A percentile compares a stretch with the other conserved stretches of the same genome.
Evolutionary conservation across 2,329 filamentous ascomycete species (phyloP).

Genomic region (Nigrospora osmanthi): DNA sequence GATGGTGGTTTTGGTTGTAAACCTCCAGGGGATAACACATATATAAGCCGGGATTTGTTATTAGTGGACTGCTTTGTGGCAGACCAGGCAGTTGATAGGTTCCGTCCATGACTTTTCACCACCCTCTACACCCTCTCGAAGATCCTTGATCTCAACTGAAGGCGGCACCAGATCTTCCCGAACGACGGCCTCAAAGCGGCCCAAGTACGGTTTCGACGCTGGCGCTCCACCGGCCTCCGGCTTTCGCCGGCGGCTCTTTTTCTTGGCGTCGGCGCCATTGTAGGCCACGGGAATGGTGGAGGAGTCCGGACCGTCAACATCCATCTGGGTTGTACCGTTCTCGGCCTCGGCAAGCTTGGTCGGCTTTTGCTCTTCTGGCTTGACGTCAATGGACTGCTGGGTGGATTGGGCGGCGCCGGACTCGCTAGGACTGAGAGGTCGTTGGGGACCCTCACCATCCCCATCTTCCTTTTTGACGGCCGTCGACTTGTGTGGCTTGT

Average conservation of each 20-base stretch:
- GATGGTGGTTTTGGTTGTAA: too few relatives aligned
- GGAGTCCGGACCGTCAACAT: constrained; percentile 23
- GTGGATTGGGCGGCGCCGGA: constrained; percentile 38
- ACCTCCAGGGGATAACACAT: too few relatives aligned
- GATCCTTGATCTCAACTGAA: constrained; percentile 42
- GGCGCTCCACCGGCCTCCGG: constrained; percentile 24
- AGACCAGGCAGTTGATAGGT: constrained; percentile 41
- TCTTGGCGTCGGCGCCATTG: constrained; percentile 12
- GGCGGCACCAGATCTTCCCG: constrained; percentile 39
- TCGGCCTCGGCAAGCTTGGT: constrained; percentile 26
- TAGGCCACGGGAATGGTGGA: constrained; percentile 24
- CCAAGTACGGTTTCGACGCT: constrained; percentile 37
- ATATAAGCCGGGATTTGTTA: too few relatives aligned
- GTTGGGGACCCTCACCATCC: constrained; percentile 27
- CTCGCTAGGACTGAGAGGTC: constrained; percentile 44
- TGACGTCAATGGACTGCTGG: constrained; percentile 45
- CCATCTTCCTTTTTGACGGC: constrained; percentile 30
- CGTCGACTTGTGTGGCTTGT: constrained; percentile 37
- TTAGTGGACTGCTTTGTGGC: constrained; percentile 37
- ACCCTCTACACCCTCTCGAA: constrained; percentile 36
- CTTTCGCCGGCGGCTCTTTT: constrained; percentile 29
- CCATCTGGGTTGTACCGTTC: constrained; percentile 6
- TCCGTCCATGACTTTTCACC: constrained; percentile 48
- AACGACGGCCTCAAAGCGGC: constrained; percentile 42
- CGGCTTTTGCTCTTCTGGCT: constrained; percentile 29